Evolutionary conservation across 257 asterid genomes (phyloP).

Genomic region (Fraxinus excelsior): DNA sequence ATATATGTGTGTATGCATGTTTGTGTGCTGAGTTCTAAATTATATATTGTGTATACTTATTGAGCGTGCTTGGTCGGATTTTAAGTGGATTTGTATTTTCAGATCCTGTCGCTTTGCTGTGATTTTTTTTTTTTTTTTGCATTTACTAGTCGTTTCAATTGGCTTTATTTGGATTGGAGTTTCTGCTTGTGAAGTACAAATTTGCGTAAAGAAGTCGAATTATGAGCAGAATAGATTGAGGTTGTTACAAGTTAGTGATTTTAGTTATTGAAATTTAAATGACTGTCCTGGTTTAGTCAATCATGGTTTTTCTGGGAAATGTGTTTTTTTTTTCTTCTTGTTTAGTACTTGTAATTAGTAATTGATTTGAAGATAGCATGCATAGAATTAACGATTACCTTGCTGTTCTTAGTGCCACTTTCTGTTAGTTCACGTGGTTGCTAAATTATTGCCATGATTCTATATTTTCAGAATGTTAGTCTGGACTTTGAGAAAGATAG

Average conservation of each 20-base stretch:
- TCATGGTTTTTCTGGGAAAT: neutral
- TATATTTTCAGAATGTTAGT: constrained; percentile 39
- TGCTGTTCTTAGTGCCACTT: neutral
- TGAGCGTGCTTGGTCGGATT: neutral
- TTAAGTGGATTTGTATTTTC: neutral
- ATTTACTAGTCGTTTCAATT: neutral
- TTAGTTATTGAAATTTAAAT: neutral
- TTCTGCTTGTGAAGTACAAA: neutral
- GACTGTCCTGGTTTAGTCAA: neutral
- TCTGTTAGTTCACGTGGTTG: neutral
- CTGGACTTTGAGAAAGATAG: neutral
- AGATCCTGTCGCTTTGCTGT: neutral
- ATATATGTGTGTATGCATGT: neutral
- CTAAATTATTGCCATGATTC: constrained; percentile 6
- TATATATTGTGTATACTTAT: neutral
- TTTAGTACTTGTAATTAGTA: neutral
- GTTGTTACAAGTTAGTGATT: neutral
- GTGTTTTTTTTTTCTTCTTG: neutral
- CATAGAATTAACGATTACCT: neutral
- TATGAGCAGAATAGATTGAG: neutral
- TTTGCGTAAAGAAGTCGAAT: neutral
- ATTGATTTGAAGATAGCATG: neutral
- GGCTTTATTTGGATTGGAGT: neutral
- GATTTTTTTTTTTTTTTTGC: neutral
- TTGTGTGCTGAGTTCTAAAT: neutral